Base-by-base conservation (phyloP, 2,329 filamentous ascomycete genomes). In the Alternaria sp. region DNA sequence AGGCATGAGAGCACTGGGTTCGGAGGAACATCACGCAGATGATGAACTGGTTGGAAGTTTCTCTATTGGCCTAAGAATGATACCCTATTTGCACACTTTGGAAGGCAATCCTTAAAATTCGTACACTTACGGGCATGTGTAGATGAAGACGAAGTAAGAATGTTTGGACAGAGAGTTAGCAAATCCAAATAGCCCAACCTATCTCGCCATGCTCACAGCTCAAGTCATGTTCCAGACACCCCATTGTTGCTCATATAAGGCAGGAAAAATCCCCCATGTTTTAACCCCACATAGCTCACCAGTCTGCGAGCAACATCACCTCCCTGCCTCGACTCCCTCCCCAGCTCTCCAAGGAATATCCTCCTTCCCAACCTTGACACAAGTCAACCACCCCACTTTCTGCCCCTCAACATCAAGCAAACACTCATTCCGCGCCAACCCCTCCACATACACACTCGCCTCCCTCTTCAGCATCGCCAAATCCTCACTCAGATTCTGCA, bases 1-100 rank as follows among this genome's bases (percentile, higher is more conserved):
- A 83, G 85, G 52, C 83, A 89, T 67, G 85, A 89, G 67, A 90
- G 88, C 67, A 92, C 89, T 0, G 90, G 90, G 0, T 92, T 91
- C 71, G 90, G 90, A 8, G 89, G 87, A 8, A 92, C 90, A 0
- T 85, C 72, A 21, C 62, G 77, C n/a, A 63, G 76, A 60, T 78
- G 46, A 74, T 55, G 41, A 13, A 44, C 37, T 23, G 17, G 4
- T 2, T 28, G 21, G 1, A 14, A 21, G 13, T 45, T 33, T 66
- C 50, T 63, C 54, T 31, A 14, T 40, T 70, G 62, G 66, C 63
- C 58, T 65, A 44, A 64, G 71, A 70, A 72, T 71, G 74, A 75
- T 75, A 75, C 70, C 73, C 52, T 40, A 39, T 51, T 50, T 34
- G 40, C 10, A 40, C n/a, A 14, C 17, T 34, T n/a, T 37, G 23